phyloP scores from a whole-genome alignment of 495 filamentous ascomycete species.

The Penicillium steckii region DNA sequence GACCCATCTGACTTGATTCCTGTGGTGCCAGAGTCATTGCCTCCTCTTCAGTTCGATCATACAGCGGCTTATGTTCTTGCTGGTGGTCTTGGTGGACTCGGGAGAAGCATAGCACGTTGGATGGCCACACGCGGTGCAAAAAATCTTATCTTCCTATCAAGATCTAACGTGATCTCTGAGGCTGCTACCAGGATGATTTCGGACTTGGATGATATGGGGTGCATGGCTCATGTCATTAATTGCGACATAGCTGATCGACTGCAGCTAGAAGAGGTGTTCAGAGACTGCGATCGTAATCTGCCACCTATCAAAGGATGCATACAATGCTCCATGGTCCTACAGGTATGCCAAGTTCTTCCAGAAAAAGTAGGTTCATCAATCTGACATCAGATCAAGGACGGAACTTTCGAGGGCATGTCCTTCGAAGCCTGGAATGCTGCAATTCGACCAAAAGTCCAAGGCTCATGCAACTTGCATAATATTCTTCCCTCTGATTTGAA shows the following conservation, averaged over 20 bases:
- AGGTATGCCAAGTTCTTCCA: conserved; percentile 14
- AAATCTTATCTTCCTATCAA: conserved; percentile 26
- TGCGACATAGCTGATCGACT: conserved; percentile 21
- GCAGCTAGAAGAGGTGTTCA: conserved; percentile 14
- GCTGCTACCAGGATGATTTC: conserved; percentile 10
- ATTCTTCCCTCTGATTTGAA: conserved; percentile 21
- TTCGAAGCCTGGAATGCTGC: conserved; percentile 25
- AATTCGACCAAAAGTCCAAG: conserved; percentile 22
- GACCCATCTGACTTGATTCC: conserved; percentile 11
- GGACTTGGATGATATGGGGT: conserved; percentile 14
- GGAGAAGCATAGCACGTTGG: conserved; percentile 37
- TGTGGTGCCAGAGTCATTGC: conserved; percentile 7
- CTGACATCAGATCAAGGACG: conserved; percentile 26
- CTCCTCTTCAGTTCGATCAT: conserved; percentile 19
- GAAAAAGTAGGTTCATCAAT: background rate
- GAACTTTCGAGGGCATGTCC: conserved; percentile 39
- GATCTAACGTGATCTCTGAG: conserved; percentile 13
- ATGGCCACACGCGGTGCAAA: conserved; percentile 35
- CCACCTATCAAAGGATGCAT: conserved; percentile 39
- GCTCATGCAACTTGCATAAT: conserved; percentile 31
- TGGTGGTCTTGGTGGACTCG: conserved; percentile 43
- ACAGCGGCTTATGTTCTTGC: conserved; percentile 25
- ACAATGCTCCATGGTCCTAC: conserved; percentile 41
- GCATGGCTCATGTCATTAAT: conserved; percentile 11
- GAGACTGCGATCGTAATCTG: conserved; percentile 2